Base-by-base conservation (phyloP, 2,329 filamentous ascomycete genomes). In the Ophiostoma ips region DNA sequence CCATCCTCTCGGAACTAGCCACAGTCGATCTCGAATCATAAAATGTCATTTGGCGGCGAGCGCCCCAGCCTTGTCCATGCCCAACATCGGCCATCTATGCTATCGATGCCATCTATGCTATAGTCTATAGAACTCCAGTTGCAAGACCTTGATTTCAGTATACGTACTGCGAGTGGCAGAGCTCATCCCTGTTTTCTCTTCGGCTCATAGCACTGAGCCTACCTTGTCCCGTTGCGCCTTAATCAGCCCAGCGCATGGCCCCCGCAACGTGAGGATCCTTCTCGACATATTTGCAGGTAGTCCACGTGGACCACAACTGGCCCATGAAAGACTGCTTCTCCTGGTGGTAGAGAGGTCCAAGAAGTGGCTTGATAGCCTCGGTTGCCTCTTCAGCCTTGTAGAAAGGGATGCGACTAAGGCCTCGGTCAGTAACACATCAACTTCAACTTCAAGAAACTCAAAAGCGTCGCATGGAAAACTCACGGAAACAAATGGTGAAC, bases 291-390 rank as follows among this genome's bases (percentile, higher is more conserved):
- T 70, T 68, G 64, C 69, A 71, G 46, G 62, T 64, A 37, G 63
- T 69, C 58, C 71, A 74, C 15, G 66, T 68, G 12, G 59, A 59
- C 68, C 69, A 71, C 44, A 74, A 63, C 49, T 67, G 65, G 46
- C 66, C 65, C 50, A 71, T 55, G 59, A 73, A 73, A 21, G 64
- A 66, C 46, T 64, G 58, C 12, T 66, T 81, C 60, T 96, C 83
- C 48, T 84, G 72, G 58, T 89, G 86, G 74, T 98, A 96, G 74
- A 96, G 92, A 62, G 77, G 74, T 65, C 92, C 92, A 87, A 98
- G 95, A 64, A 98, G 74, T 53, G 79, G 79, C 75, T 89, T 88
- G 50, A 58, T 58, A 36, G 57, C 57, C 35, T 55, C 56, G 2
- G 54, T 57, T 7, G 57, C 57, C 50, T 58, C 57, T 31, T 58